These are phyloP conservation scores for Thermochaetoides dissita DNA, from an alignment of 2,329 filamentous ascomycete genomes.

Conservation along the genomic window DNA sequence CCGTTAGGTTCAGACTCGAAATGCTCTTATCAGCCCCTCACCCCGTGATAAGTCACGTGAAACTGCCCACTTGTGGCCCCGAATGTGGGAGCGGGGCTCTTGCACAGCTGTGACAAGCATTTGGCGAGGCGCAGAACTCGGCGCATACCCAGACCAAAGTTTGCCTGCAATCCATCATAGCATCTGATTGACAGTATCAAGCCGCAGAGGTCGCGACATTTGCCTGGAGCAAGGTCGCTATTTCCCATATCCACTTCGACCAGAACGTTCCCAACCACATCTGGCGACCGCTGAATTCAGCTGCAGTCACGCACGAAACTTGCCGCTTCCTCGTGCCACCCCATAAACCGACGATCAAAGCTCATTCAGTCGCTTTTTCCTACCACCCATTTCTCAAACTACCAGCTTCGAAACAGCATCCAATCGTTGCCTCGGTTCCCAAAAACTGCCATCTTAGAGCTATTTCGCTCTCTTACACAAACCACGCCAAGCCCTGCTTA, in stretches of 20 bases:
- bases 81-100: slow-evolving; percentile 12
- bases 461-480: neutral
- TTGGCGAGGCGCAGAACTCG: too few species aligned
- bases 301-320: too few species aligned
- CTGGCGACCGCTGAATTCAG: too few species aligned
- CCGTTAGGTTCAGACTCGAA: slow-evolving; percentile 5
- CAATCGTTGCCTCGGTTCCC: too few species aligned
- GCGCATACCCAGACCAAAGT: slow-evolving; percentile 3
- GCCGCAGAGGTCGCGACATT: neutral
- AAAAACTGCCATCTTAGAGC: too few species aligned
- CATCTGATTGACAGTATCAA: too few species aligned
- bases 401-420: too few species aligned
- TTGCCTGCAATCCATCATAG: slow-evolving; percentile 7
- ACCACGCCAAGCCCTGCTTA: slow-evolving; percentile 1
- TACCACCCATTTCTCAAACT: too few species aligned
- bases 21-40: slow-evolving; percentile 7
- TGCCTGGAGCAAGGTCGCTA: slow-evolving; percentile 18
- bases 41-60: slow-evolving; percentile 13
- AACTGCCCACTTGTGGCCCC: neutral
- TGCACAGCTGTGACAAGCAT: neutral
- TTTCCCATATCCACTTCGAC: slow-evolving; percentile 10
- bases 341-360: too few species aligned
- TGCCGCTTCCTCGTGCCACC: too few species aligned
- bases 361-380: too few species aligned
- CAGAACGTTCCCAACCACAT: neutral